Evolutionary conservation across 1,139 yeast species (phyloP), one percentile per base, ranked within the genome.

Genomic region (Blastobotrys proliferans): DNA sequence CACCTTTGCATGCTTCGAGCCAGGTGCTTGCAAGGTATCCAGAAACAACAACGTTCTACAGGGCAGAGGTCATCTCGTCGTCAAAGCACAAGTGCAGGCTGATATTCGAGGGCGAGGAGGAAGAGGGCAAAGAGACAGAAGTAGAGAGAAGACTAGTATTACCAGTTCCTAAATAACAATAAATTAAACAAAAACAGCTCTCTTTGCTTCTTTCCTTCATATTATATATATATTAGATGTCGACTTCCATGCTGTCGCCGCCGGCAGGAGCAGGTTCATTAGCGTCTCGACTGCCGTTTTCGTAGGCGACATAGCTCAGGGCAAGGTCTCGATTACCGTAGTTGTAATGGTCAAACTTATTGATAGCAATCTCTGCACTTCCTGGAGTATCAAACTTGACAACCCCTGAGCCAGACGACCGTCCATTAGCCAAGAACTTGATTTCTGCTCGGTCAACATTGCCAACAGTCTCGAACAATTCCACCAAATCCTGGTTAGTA

Each of bases 41-140:
- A 0, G 99, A 94, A 55, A 94, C 99, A 0, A 94, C 98, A 0
- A 90, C 97, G 0, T 94, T 92, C 56, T 94, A 92, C 60, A 85
- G 94, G 3, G 98, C 98, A 0, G 85, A 86, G 41, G 97, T 94
- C 3, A 82, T 81, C 30, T 90, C 95, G 0, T 73, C 78, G 43
- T 79, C 78, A 49, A 73, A 85, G 51, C 92, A 83, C 54, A 75
- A 73, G 14, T 94, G 95, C 51, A 67, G 86, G 53, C 71, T 94
- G 44, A 77, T 79, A 56, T 94, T 94, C 57, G 98, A 94, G 56
- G 99, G 98, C 6, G 99, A 92, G 62, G 98, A 92, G 57, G 98
- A 94, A 58, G 95, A 81, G 1, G 92, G 86, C 44, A 92, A 92
- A 63, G 97, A 90, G 59, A 92, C 97, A 0, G 96, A 88, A 55